Conservation (phyloP, 78 protist genomes). For the Pigoraptor vietnamica region DNA sequence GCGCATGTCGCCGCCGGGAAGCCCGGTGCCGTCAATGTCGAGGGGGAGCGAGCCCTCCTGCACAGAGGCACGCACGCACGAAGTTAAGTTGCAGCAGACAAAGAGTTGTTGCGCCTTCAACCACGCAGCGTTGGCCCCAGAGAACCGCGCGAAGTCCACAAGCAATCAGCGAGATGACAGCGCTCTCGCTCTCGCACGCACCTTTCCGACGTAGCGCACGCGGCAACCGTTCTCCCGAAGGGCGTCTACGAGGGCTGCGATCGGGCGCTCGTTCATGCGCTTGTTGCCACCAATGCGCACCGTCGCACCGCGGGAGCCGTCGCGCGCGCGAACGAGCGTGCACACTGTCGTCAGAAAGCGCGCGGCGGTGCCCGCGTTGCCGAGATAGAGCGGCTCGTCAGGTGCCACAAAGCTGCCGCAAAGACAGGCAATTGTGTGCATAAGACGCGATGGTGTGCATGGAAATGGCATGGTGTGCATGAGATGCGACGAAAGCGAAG, state of each 20-base stretch:
- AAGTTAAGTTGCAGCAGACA: neutral
- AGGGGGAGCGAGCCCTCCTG: conserved; percentile 33
- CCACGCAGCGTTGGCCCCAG: too few species aligned
- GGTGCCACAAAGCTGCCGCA: too few species aligned
- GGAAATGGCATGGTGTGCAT: too few species aligned
- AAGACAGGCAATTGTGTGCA: too few species aligned
- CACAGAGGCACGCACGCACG: neutral
- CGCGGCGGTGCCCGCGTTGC: conserved; percentile 72
- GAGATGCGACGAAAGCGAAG: too few species aligned
- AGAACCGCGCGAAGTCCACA: too few species aligned
- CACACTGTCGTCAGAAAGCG: conserved; percentile 58
- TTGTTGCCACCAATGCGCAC: conserved; percentile 28
- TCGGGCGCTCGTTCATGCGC: conserved; percentile 67
- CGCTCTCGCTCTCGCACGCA: neutral
- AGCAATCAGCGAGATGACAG: too few species aligned
- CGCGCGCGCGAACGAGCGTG: conserved; percentile 4
- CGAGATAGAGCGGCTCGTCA: conserved; percentile 36
- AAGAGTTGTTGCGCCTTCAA: neutral
- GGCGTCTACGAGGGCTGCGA: conserved; percentile 33
- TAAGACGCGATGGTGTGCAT: too few species aligned
- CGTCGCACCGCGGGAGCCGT: neutral
- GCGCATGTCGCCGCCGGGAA: conserved; percentile 48
- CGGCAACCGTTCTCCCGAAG: conserved; percentile 18
- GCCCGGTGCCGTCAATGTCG: neutral
- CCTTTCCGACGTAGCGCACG: conserved; percentile 10